Conservation (phyloP, 306 rosid genomes). For the Pyrus betulifolia region DNA sequence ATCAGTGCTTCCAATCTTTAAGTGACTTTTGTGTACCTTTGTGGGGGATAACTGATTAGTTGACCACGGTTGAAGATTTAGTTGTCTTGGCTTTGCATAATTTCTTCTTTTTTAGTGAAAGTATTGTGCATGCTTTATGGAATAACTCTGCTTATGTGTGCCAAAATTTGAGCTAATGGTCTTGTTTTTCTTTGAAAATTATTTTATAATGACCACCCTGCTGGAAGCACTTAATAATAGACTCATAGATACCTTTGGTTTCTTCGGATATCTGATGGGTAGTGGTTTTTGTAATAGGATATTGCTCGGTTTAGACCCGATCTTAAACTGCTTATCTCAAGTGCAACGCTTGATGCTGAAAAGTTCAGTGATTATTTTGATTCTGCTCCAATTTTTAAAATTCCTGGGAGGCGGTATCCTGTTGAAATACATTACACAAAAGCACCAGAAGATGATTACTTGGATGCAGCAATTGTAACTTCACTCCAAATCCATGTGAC, state of each 20-base stretch:
- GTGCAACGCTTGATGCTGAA: slow-evolving; percentile 96
- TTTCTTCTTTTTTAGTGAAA: no score
- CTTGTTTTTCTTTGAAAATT: neutral
- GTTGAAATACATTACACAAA: slow-evolving; percentile 84
- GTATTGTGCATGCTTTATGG: neutral
- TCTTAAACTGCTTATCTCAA: slow-evolving; percentile 84
- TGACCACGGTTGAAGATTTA: neutral
- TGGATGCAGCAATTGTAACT: slow-evolving; percentile 92
- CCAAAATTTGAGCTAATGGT: neutral
- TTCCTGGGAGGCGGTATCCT: slow-evolving; percentile 83
- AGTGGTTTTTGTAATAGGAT: slow-evolving; percentile 41
- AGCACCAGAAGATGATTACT: slow-evolving; percentile 97
- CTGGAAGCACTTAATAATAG: neutral
- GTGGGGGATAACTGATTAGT: no score
- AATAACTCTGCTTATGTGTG: neutral
- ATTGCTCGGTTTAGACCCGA: slow-evolving; percentile 90
- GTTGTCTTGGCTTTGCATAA: neutral
- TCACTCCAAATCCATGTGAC: slow-evolving; percentile 92
- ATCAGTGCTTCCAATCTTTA: no score
- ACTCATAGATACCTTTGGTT: neutral
- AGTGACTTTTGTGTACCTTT: no score
- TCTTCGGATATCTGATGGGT: neutral
- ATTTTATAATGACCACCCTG: neutral
- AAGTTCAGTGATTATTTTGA: slow-evolving; percentile 91
- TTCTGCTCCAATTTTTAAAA: slow-evolving; percentile 82